phyloP scores from a whole-genome alignment of 225 moss, liverwort and hornwort genomes.

The Lunularia cruciata region DNA sequence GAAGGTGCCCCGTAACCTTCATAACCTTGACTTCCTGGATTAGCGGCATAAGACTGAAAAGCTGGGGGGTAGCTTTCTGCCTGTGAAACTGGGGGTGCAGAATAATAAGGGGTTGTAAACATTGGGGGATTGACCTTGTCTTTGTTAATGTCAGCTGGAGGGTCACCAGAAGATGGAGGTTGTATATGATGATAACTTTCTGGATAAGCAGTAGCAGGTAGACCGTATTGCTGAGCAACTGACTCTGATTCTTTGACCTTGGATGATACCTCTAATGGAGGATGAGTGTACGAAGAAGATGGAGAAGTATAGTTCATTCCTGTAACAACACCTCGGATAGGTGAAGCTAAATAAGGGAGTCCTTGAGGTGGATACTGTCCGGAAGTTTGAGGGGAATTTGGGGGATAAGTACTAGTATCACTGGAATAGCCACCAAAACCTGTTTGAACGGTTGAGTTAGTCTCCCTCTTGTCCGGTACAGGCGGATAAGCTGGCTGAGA shows the following conservation, averaged over 20 bases:
- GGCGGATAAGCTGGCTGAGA: neutral
- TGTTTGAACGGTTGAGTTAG: neutral
- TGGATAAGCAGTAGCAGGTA: constrained; percentile 5
- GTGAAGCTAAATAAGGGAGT: constrained; percentile 30
- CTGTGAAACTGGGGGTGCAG: neutral
- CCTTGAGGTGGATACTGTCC: constrained; percentile 19
- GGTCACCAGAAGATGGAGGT: constrained; percentile 5
- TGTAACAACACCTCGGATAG: constrained; percentile 34
- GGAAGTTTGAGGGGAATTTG: constrained; percentile 3
- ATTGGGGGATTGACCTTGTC: constrained; percentile 5
- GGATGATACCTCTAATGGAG: constrained; percentile 4
- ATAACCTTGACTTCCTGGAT: constrained; percentile 11
- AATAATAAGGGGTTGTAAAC: neutral
- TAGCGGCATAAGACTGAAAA: constrained; percentile 1
- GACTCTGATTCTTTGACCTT: neutral
- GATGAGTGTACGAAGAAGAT: constrained; percentile 12
- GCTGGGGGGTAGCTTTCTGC: constrained; percentile 17
- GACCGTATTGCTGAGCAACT: neutral
- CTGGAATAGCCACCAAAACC: neutral
- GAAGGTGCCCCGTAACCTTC: constrained; percentile 6
- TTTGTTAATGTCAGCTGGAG: constrained; percentile 3
- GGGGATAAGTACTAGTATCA: constrained; percentile 21
- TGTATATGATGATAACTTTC: constrained; percentile 2
- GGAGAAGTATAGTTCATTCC: constrained; percentile 13
- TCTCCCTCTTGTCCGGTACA: neutral